Evolutionary conservation across 768 basidiomycete genomes (phyloP).

Genomic region (Fibroporia radiculosa): DNA sequence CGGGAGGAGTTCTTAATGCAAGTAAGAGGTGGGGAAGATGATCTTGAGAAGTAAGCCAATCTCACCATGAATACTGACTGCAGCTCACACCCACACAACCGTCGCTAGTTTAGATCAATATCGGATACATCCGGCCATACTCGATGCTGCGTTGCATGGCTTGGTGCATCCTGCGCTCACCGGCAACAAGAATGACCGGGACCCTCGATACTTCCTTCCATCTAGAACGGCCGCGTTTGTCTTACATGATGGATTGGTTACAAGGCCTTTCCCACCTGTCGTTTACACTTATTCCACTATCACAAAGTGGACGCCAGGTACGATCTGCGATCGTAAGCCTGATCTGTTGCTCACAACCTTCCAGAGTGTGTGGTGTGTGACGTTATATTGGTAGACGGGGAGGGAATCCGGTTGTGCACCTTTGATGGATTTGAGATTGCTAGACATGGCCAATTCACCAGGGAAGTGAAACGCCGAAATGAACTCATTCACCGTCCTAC

Average conservation of each 20-base stretch:
- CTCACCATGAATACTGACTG: background rate
- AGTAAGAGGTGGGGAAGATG: constrained; percentile 1
- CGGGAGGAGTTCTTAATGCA: constrained; percentile 1
- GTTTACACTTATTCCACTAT: constrained; percentile 20
- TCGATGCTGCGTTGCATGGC: constrained; percentile 30
- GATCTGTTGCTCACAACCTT: too few species aligned
- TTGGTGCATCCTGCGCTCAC: constrained; percentile 25
- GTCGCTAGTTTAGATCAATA: background rate
- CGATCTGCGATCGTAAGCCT: too few species aligned
- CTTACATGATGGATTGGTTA: constrained; percentile 13
- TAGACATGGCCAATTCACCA: too few species aligned
- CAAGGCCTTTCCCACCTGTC: constrained; percentile 8
- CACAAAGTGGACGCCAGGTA: constrained; percentile 24
- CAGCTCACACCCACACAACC: background rate
- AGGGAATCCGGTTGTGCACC: too few species aligned
- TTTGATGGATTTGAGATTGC: too few species aligned
- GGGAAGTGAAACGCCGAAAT: too few species aligned
- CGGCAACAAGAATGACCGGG: constrained; percentile 19
- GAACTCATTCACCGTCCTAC: too few species aligned
- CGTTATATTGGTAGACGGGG: too few species aligned
- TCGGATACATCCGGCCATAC: constrained; percentile 21
- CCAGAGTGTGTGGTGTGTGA: too few species aligned
- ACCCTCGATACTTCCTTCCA: constrained; percentile 26
- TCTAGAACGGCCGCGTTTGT: constrained; percentile 14
- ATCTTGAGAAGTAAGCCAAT: constrained; percentile 1